Base-by-base conservation (phyloP, 805 yeast species). In the Saccharomycopsis schoenii region DNA sequence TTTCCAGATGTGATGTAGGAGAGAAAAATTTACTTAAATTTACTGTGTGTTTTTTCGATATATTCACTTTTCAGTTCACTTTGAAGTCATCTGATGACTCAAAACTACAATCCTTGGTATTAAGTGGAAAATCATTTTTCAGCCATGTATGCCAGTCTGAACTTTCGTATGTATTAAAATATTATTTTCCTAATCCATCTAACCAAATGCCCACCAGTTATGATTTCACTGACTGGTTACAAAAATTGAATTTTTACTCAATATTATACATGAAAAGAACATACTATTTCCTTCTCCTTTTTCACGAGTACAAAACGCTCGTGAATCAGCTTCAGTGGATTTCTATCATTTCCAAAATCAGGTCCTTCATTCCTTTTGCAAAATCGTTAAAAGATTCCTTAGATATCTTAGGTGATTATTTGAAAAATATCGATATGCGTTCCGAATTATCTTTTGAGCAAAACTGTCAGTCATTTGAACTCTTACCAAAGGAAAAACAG, bases 241-340 rank as follows among this genome's bases (percentile, higher is more conserved):
- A 58, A 36, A 11, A 57, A 15, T 50, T 58, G 41, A 58, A 58
- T 37, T 41, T n/a, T 41, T 59, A 55, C 43, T 29, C 55, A 10
- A 50, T 59, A 43, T 19, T 42, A 55, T 17, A 10, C 14, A 36
- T 55, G 40, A 59, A 55, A 55, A 17, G 61, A 43, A 42, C n/a
- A 41, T 41, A 37, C n/a, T n/a, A 40, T 19, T 42, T 59, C 2
- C 29, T 59, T 8, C 56, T 41, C 21, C 42, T 59, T 12, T 19
- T 36, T n/a, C 10, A 34, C 15, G 24, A 55, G 15, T 56, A 56
- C 15, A 42, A 40, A 14, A n/a, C 39, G 10, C 24, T 56, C 21
- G 6, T 29, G 21, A 25, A 25, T 24, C 14, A 24, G 25, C 2
- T 41, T 5, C 36, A 34, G 8, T 17, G 52, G 51, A 25, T 47